phyloP scores from a whole-genome alignment of 352 stramenopile species.

The Sclerospora graminicola region DNA sequence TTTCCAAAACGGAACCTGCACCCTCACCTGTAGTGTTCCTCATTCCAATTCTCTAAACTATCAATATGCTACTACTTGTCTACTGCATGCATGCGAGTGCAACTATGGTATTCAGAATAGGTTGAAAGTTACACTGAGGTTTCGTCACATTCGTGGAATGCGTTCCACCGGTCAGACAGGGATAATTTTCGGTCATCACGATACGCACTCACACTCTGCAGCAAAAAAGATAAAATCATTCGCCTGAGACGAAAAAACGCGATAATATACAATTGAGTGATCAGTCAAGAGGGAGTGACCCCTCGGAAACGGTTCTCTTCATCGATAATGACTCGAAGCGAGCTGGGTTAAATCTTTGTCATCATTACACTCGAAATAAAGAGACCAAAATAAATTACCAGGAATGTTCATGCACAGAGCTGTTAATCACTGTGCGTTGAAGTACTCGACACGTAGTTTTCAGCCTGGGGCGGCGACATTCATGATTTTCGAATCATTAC shows the following conservation, averaged over 20 bases:
- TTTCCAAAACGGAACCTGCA: constrained; percentile 59
- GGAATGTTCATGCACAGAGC: constrained; percentile 79
- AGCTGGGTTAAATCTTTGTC: constrained; percentile 82
- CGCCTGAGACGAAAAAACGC: neutral
- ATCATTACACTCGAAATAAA: constrained; percentile 70
- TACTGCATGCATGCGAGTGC: constrained; percentile 5
- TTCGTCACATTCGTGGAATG: constrained; percentile 75
- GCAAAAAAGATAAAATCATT: constrained; percentile 1
- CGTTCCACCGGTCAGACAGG: constrained; percentile 81
- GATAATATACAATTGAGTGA: constrained; percentile 27
- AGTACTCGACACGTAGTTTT: constrained; percentile 76
- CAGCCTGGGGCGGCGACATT: constrained; percentile 86
- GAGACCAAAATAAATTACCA: neutral
- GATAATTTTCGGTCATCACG: constrained; percentile 83
- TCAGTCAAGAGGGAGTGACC: constrained; percentile 86
- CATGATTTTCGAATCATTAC: constrained; percentile 80
- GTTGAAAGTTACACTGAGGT: constrained; percentile 86
- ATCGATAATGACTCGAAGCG: constrained; percentile 79
- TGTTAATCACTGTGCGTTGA: constrained; percentile 73
- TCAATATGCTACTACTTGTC: neutral
- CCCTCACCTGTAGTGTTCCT: constrained; percentile 71
- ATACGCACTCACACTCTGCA: constrained; percentile 28
- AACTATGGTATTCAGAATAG: constrained; percentile 55
- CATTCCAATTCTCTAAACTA: constrained; percentile 38
- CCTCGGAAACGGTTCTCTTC: constrained; percentile 85